Conservation (phyloP, 2,329 filamentous ascomycete genomes). For the Cordyceps farinosa region DNA sequence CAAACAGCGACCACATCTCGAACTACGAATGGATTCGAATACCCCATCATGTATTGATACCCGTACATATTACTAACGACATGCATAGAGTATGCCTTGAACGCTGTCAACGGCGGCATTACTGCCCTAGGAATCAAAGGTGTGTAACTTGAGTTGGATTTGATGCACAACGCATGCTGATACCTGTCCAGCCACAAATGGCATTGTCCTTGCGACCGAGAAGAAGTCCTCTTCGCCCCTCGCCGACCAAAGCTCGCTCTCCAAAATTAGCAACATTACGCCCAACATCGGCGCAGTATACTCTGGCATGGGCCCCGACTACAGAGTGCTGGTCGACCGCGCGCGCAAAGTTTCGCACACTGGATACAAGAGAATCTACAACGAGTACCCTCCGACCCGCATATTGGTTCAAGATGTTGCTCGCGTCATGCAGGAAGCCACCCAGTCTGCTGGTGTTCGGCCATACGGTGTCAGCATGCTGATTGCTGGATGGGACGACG, state of each 20-base stretch:
- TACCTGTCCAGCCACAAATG: slow-evolving; percentile 74
- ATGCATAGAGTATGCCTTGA: slow-evolving; percentile 87
- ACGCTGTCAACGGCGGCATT: slow-evolving; percentile 98
- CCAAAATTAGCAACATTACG: slow-evolving; percentile 96
- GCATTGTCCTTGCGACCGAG: slow-evolving; percentile 96
- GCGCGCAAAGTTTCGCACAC: slow-evolving; percentile 98
- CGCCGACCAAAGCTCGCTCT: slow-evolving; percentile 89
- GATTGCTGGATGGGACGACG: slow-evolving; percentile 97
- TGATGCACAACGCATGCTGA: slow-evolving; percentile 23
- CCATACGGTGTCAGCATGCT: slow-evolving; percentile 95
- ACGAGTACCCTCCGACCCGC: slow-evolving; percentile 98
- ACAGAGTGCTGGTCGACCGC: slow-evolving; percentile 94
- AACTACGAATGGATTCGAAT: neutral
- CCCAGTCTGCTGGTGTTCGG: slow-evolving; percentile 93
- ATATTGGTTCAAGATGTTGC: slow-evolving; percentile 99
- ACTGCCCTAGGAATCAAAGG: slow-evolving; percentile 98
- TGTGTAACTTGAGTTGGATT: slow-evolving; percentile 37
- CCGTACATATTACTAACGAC: slow-evolving; percentile 23
- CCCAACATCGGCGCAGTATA: slow-evolving; percentile 99
- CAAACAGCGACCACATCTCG: neutral
- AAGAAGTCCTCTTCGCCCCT: slow-evolving; percentile 99
- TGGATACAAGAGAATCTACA: slow-evolving; percentile 99
- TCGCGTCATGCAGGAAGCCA: slow-evolving; percentile 97
- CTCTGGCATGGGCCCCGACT: slow-evolving; percentile 98
- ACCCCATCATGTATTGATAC: neutral